Base-by-base conservation (phyloP, 164 flowering plant species). In the Hamamelis virginiana region DNA sequence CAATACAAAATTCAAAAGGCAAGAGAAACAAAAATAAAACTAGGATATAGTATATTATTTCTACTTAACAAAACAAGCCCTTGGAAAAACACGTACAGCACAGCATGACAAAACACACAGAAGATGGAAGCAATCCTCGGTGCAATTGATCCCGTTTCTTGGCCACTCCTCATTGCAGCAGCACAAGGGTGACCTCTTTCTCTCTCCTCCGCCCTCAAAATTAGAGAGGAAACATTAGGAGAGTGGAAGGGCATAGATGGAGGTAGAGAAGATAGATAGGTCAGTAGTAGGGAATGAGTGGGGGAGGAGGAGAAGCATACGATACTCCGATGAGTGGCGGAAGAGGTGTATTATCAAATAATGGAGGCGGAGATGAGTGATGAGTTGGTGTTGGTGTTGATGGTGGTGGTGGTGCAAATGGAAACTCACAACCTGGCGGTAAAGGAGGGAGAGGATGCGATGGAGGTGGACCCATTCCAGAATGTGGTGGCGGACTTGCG, bases 271-370 rank as follows among this genome's bases (percentile, higher is more conserved):
- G 16, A 45, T 22, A 18, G 38, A 74, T 80, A 18, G 38, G 72
- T 80, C 74, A 85, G 66, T 85, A 80, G 73, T 83, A 82, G 10
- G 92, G 90, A 64, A 82, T 80, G 25, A 52, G 62, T 16, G 92
- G 92, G 16, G 92, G 92, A 22, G 92, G 92, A 13, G 92, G 92
- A 57, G 92, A 88, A 28, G 86, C 87, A 48, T 88, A 86, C 1
- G 89, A 72, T 16, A 88, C 82, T n/a, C 88, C 92, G 19, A 41
- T 15, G 26, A 87, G 61, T 11, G 92, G 92, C 8, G 92, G 92
- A 11, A 84, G 78, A 0, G 88, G 88, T 12, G 71, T 65, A 61
- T 67, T 69, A 0, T 67, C 67, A 33, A 18, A 45, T 0, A 62
- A 5, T 3, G 82, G 77, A 1, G 80, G 68, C 15, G 80, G 69